These are phyloP conservation scores for Grigorovia yakushimaensis DNA, from an alignment of 805 yeast species.

Conservation along the genomic window DNA sequence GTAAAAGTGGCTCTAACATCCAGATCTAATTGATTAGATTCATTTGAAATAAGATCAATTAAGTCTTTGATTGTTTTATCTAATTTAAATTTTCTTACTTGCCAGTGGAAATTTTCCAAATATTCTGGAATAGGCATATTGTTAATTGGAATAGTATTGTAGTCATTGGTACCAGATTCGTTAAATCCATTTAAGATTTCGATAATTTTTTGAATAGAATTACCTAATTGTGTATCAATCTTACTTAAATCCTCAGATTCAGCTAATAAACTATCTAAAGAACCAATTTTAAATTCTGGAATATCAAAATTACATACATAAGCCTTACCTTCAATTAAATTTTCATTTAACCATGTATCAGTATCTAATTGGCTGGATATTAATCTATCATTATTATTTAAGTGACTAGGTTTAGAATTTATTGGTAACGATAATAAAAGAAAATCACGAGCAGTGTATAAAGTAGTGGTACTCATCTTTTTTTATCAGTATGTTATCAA, in stretches of 20 bases:
- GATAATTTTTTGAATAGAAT: slow-evolving; percentile 60
- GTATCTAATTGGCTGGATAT: slow-evolving; percentile 16
- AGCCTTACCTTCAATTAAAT: slow-evolving; percentile 47
- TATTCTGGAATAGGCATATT: slow-evolving; percentile 46
- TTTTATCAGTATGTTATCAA: too few species aligned
- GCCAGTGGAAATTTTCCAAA: slow-evolving; percentile 77
- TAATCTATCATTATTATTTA: slow-evolving; percentile 14
- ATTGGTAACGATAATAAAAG: slow-evolving; percentile 47
- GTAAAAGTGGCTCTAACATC: slow-evolving; percentile 75
- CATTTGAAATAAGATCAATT: slow-evolving; percentile 58
- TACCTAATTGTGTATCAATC: slow-evolving; percentile 66
- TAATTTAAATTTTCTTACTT: slow-evolving; percentile 71
- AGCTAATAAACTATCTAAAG: slow-evolving; percentile 82
- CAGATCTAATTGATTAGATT: slow-evolving; percentile 72
- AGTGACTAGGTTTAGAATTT: slow-evolving; percentile 44
- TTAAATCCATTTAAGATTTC: slow-evolving; percentile 55
- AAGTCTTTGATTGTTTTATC: slow-evolving; percentile 77
- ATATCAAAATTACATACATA: slow-evolving; percentile 49
- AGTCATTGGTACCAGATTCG: slow-evolving; percentile 35
- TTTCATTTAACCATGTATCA: slow-evolving; percentile 45
- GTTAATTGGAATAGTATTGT: slow-evolving; percentile 43
- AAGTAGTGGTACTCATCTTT: slow-evolving; percentile 23
- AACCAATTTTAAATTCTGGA: slow-evolving; percentile 89
- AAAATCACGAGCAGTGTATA: slow-evolving; percentile 28
- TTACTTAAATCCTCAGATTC: slow-evolving; percentile 85